Evolutionary conservation across 768 basidiomycete species (phyloP).

Genomic region (Amanita polypyramis): DNA sequence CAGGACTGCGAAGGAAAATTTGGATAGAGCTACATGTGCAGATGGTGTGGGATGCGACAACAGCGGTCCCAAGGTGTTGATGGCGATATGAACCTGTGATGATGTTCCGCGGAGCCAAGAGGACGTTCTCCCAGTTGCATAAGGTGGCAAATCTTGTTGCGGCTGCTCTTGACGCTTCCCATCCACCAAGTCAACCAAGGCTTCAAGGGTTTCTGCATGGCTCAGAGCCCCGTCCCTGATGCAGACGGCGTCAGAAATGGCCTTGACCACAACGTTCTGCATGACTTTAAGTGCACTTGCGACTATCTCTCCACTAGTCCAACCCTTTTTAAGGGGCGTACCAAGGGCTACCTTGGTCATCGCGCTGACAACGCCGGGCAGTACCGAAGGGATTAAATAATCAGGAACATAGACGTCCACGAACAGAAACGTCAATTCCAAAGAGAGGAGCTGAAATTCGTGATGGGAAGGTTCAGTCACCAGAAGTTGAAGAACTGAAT

Average conservation of each 20-base stretch:
- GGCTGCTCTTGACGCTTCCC: conserved; percentile 13
- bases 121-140: conserved; percentile 47
- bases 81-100: conserved; percentile 73
- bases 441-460: conserved; percentile 52
- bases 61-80: conserved; percentile 66
- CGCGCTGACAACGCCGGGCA: conserved; percentile 77
- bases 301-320: conserved; percentile 65
- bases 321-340: conserved; percentile 41
- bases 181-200: conserved; percentile 31
- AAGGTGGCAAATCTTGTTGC: conserved; percentile 20
- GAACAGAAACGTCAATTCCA: conserved; percentile 46
- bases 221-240: conserved; percentile 46
- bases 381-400: conserved; percentile 46
- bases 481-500: conserved; percentile 62
- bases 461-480: conserved; percentile 45
- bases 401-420: conserved; percentile 50
- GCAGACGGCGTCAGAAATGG: conserved; percentile 63
- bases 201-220: conserved; percentile 49
- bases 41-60: conserved; percentile 60
- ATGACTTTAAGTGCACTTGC: conserved; percentile 48
- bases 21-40: conserved; percentile 48
- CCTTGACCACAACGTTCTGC: conserved; percentile 38
- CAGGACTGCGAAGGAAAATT: conserved; percentile 48
- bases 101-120: conserved; percentile 78
- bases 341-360: conserved; percentile 67